Evolutionary conservation across 768 basidiomycete genomes (phyloP).

Genomic region (Lentinula boryana): DNA sequence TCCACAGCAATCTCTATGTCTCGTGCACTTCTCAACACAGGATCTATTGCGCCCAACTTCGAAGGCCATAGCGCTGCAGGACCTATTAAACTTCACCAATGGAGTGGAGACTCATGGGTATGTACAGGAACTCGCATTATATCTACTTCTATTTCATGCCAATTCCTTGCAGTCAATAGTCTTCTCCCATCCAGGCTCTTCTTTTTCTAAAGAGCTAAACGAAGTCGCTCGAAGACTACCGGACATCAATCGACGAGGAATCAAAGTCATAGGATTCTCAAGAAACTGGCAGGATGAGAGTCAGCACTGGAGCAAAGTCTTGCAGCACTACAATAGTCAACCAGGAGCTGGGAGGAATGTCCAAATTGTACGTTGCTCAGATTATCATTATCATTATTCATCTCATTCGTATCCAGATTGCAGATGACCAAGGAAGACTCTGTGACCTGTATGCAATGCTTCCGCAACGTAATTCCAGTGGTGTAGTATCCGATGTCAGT

Average conservation of each 20-base stretch:
- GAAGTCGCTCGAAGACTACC: background rate
- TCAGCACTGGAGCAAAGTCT: background rate
- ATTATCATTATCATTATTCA: background rate
- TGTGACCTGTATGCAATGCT: conserved; percentile 1
- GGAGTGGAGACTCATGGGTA: conserved; percentile 5
- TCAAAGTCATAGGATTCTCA: conserved; percentile 3
- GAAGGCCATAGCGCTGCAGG: background rate
- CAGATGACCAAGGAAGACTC: background rate
- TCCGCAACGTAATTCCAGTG: background rate
- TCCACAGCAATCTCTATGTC: background rate
- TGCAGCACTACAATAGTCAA: background rate
- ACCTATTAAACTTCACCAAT: conserved; percentile 2
- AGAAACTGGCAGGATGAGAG: background rate
- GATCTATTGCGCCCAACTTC: conserved; percentile 4
- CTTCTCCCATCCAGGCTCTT: conserved; percentile 3
- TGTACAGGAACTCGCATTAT: background rate
- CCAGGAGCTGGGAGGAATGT: background rate
- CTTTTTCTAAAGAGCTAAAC: background rate
- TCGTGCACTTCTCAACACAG: background rate
- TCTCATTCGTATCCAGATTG: background rate
- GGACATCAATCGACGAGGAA: conserved; percentile 1
- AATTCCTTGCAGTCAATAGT: background rate
- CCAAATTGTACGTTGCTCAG: background rate
- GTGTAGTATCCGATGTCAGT: background rate
- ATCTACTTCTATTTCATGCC: background rate